A percentile compares a stretch with the other conserved stretches of the same genome.
Conservation (phyloP, 202 grass and related monocot species). For the Bolboschoenoplectus hybrid region DNA sequence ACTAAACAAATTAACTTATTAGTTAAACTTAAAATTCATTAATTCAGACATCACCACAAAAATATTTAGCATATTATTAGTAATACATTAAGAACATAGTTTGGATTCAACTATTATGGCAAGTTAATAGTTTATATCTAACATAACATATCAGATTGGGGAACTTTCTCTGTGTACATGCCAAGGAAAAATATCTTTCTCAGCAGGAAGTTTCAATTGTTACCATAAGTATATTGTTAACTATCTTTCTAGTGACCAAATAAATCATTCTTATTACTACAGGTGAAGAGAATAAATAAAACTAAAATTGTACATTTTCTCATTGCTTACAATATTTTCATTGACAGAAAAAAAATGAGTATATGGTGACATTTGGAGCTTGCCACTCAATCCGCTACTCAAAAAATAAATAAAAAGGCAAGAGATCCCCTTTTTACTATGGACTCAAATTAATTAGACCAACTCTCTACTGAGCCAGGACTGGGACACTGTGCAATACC, state of each 20-base stretch:
- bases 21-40: no score
- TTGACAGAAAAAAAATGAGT: neutral
- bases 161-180: neutral
- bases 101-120: no score
- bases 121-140: no score
- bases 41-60: no score
- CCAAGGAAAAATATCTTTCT: neutral
- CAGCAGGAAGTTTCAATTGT: neutral
- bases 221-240: neutral
- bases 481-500: conserved; percentile 57
- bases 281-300: neutral
- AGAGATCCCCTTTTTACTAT: neutral
- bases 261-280: neutral
- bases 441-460: neutral
- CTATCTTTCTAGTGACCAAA: neutral
- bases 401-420: neutral
- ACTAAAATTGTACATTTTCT: neutral
- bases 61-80: no score
- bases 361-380: neutral
- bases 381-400: neutral
- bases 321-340: conserved; percentile 3
- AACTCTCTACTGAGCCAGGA: conserved; percentile 20
- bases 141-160: no score
- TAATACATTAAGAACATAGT: no score
- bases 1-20: no score